Evolutionary conservation across 176 grass and related monocot genomes (phyloP), one percentile per base, ranked within the genome.

Genomic region (Cymbopogon citratus): DNA sequence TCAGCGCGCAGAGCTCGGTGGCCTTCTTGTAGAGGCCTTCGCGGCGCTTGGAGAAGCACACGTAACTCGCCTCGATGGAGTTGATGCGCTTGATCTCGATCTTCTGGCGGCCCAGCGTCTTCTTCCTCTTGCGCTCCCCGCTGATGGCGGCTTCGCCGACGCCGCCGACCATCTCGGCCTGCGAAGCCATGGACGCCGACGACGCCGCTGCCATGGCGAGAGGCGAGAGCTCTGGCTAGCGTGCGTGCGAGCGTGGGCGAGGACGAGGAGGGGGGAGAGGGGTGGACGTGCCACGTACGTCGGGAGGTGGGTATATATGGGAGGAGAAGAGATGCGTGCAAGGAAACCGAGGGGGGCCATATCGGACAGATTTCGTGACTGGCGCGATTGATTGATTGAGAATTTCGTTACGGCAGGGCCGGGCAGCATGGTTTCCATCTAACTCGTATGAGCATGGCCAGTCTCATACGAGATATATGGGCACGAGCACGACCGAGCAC

Each of bases 41-140:
- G 4, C 83, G 86, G 73, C 89, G 86, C 83, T 94, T 91, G 81
- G 92, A 94, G 80, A 94, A 94, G 74, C 88, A 89, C 46, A 94
- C 92, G 69, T 94, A 86, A 12, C 66, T 76, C 3, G 70, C 74
- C 12, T 83, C 76, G 24, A 27, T 15, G n/a, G 76, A 84, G 24
- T 69, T 21, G 69, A 95, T 98, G 19, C 28, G 79, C 66, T 79
- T 83, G 13, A 94, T 94, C 41, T 88, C 74, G 57, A 98, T 98
- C 88, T 94, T 33, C 2, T 86, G 80, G 5, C 79, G 45, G n/a
- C 88, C 91, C 1, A 33, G 31, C 31, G 31, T 33, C 60, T 77
- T 79, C 71, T 85, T 88, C 69, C 41, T 86, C 65, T 21, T 77
- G 56, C 79, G n/a, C 7, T 35, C 33, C 5, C 14, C 46, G 13